Evolutionary conservation across 1,139 yeast genomes (phyloP), one percentile per base, ranked within the genome.

Genomic region (Yamadazyma kanchanaburiensis): DNA sequence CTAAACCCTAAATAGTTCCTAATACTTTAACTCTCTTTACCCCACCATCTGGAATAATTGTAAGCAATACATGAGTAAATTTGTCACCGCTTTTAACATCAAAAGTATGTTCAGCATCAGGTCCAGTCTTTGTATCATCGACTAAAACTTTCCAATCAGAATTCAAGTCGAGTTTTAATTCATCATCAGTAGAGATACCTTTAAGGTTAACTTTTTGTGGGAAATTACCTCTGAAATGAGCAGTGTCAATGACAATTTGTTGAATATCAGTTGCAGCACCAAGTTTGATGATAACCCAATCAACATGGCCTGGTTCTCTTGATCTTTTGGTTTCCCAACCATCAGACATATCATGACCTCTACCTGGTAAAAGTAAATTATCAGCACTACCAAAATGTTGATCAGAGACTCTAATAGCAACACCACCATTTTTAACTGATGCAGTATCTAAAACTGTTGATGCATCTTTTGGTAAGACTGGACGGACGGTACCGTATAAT

Each of bases 301-400:
- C 97, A 22, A 74, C 77, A 55, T 89, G 97, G 24, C 86, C 89
- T 4, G 80, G 74, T 12, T 64, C 70, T 55, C 97, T 74, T 1
- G 96, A 86, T 53, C 97, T 76, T 45, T 77, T 77, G n/a, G 97
- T 89, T 57, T 89, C 97, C 97, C 97, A 89, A 11, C 98, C 98
- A 51, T 91, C 96, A 27, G 94, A 79, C 97, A 91, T 89, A 57
- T 89, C 96, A 45, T 71, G 76, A 27, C 98, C 98, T 40, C 96
- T 76, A 8, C 97, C 97, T 4, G 96, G 96, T 35, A 91, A 69
- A 35, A 89, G 63, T 42, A 89, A 66, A 59, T 89, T 89, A 55
- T 84, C 94, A 22, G 89, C 95, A 24, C 88, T 73, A 22, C 96
- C 95, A 51, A 89, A 89, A 60, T 88, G 96, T 60, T 89, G 95